Base-by-base conservation (phyloP, 2,329 filamentous ascomycete genomes). In the Fusarium chlamydosporum region DNA sequence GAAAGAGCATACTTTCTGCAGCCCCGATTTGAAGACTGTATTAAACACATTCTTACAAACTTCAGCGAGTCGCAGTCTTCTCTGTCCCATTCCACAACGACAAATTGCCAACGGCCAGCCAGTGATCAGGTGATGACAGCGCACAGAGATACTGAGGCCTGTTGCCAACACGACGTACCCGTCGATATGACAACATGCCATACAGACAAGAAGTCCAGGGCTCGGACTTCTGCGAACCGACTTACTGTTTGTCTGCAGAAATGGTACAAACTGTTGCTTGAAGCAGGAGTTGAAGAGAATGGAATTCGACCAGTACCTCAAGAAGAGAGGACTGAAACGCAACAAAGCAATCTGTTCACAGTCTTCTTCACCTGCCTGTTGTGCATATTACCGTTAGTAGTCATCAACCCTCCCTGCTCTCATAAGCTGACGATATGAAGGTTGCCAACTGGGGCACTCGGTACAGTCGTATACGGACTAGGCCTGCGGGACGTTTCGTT, bases 351-450 rank as follows among this genome's bases (percentile, higher is more conserved):
- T 63, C 79, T 89, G 45, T 89, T 89, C 72, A 88, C 86, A 5
- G 79, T 89, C 26, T 89, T 88, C 81, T 87, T 88, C 72, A 86
- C 85, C 20, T 83, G 86, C 61, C 82, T 87, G 57, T 79, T 86
- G 42, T 88, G 85, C 71, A 80, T 88, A 9, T 73, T 89, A 33
- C 86, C 87, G 87, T 89, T 74, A 76, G 85, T 81, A 11, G 31
- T 8, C 23, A 26, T 15, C 6, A 23, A 37, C 7, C 7, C 9
- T 20, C 7, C 16, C 12, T 29, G 12, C n/a, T 6, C 2, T 10
- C 9, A 13, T 16, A 23, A 9, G 33, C 69, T 72, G 37, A 71
- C 26, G 27, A 29, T 8, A 45, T 16, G 29, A 56, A 85, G 86
- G 3, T 79, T 89, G 34, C 85, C 86, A 2, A 89, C 86, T 27